Base-by-base conservation (phyloP, 345 rosid genomes). In the Acer campestre region DNA sequence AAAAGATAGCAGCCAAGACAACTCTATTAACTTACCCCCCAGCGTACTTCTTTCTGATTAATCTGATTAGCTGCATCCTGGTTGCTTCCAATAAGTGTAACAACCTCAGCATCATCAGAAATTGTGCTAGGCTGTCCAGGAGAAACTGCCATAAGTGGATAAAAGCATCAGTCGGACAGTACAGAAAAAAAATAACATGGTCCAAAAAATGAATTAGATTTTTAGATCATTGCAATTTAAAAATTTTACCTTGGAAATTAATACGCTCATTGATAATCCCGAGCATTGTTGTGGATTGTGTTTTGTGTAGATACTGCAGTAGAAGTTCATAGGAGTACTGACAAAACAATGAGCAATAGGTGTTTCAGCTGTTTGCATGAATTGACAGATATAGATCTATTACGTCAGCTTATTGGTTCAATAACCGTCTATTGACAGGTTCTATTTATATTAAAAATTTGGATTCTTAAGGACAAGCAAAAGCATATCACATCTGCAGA, bases 241-340 rank as follows among this genome's bases (percentile, higher is more conserved):
- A 35, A 35, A 0, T 35, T 35, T 35, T 83, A 93, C 99, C 98
- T 88, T 89, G 94, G 78, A 97, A 93, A 82, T 93, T 93, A 78
- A 97, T 91, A 73, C 83, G 97, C 79, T 93, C 98, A 56, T 94
- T 94, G 58, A 94, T 82, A 79, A 94, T 89, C 79, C 98, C 98
- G 67, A 91, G 98, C 91, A 97, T 89, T 38, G 87, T 86, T 71
- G 92, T 89, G 49, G 92, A 97, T 63, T 93, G 89, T 56, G 89
- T 83, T 79, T 89, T 94, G 77, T 90, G 98, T 44, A 97, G 89
- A 83, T 91, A 90, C 82, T 97, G 96, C 85, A 97, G 84, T 76
- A 97, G 88, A 64, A 97, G 98, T 76, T 94, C 98, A 76, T 91
- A 86, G 74, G 99, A 91, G 83, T 94, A 94, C 99, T 97, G 89